Conservation (phyloP, 1,139 yeast species). For the Zhuliangozyma blackwelliae region DNA sequence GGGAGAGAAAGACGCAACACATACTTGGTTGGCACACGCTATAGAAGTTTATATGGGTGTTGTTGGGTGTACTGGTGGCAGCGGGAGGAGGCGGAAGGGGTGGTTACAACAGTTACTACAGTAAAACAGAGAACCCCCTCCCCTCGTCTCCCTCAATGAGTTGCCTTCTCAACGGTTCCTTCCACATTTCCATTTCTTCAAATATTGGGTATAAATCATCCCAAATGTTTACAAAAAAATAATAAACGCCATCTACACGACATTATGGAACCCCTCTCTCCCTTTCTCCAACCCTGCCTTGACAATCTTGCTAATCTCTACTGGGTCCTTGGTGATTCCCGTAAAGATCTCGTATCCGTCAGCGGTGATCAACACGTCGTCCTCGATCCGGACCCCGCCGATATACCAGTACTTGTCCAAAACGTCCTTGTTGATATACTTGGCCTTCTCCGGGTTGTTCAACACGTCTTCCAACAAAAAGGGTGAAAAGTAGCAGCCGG, state of each 20-base stretch:
- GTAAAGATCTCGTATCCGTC: slow-evolving; percentile 80
- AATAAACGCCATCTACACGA: slow-evolving; percentile 27
- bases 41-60: too few species aligned
- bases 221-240: too few species aligned
- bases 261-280: slow-evolving; percentile 53
- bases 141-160: too few species aligned
- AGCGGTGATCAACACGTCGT: slow-evolving; percentile 76
- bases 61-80: too few species aligned
- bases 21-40: too few species aligned
- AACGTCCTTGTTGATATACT: slow-evolving; percentile 61
- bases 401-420: slow-evolving; percentile 77
- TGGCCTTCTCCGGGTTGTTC: slow-evolving; percentile 50
- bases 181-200: too few species aligned
- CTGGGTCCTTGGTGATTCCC: slow-evolving; percentile 77
- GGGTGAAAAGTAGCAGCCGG: slow-evolving; percentile 89
- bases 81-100: too few species aligned
- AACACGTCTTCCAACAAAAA: slow-evolving; percentile 67
- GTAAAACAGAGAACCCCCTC: too few species aligned
- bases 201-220: too few species aligned
- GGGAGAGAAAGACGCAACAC: too few species aligned
- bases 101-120: too few species aligned
- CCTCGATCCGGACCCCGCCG: slow-evolving; percentile 97
- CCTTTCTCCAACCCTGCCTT: slow-evolving; percentile 54
- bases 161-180: too few species aligned
- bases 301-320: slow-evolving; percentile 73